Base-by-base conservation (phyloP, 2,329 filamentous ascomycete species). In the Cyphellophora europaea region DNA sequence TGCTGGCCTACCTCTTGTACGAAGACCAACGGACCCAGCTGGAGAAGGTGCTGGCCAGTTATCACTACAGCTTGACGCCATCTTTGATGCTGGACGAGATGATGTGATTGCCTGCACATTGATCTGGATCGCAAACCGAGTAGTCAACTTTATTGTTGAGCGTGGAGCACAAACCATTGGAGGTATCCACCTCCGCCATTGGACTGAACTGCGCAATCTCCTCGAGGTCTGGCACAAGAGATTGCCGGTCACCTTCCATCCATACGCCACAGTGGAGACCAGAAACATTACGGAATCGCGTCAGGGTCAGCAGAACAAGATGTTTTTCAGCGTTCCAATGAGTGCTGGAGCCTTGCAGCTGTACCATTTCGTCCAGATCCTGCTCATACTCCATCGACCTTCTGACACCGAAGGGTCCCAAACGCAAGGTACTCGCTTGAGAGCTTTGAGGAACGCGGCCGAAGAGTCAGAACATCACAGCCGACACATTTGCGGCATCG, bases 301-400 rank as follows among this genome's bases (percentile, higher is more conserved):
- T 6, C 30, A 19, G 10, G 6, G 19, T 12, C 12, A 14, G 28
- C 17, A 18, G 12, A 32, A 32, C 11, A 72, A 78, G 49, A 65
- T 77, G 10, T 81, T 77, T 74, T 79, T 77, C 52, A 67, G 68
- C 34, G 62, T 74, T 1, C 66, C 75, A 0, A 71, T 80, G 64
- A 81, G 75, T 53, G 74, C 72, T 0, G 74, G 75, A 2, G 74
- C 74, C 1, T 79, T 79, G 67, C 74, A 79, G 47, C 68, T 67
- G 40, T 79, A 77, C 44, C 72, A 80, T 47, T 79, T 80, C 60
- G 73, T 72, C 1, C 67, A 72, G 28, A 74, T 79, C 8, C 64
- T 78, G 4, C 52, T 81, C 0, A 62, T 77, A 10, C 65, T 77
- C 43, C 78, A 80, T 47, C 69, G 71, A 38, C 72, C 71, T 1